These are phyloP conservation scores for Pseudopithomyces chartarum DNA, from an alignment of 2,329 filamentous ascomycete genomes.

Conservation along the genomic window DNA sequence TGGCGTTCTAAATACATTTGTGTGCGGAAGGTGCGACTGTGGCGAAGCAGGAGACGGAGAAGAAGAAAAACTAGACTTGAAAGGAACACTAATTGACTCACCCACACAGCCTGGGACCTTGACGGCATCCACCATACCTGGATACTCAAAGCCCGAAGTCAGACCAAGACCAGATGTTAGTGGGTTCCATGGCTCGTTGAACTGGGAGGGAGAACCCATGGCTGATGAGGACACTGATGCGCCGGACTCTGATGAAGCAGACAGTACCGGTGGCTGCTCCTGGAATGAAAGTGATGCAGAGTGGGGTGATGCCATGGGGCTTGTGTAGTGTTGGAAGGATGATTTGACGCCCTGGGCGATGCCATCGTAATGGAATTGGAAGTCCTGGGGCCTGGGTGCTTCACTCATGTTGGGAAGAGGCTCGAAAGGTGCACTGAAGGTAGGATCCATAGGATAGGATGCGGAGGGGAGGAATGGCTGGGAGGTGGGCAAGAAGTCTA, in stretches of 20 bases:
- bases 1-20: conserved; percentile 39
- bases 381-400: conserved; percentile 38
- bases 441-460: conserved; percentile 36
- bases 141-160: conserved; percentile 62
- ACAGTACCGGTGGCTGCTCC: conserved; percentile 51
- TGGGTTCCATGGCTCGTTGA: conserved; percentile 64
- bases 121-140: conserved; percentile 52
- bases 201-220: conserved; percentile 61
- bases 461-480: conserved; percentile 36
- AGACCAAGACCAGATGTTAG: conserved; percentile 61
- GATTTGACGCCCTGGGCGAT: conserved; percentile 45
- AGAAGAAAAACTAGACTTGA: conserved; percentile 31
- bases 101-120: conserved; percentile 54
- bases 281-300: conserved; percentile 54
- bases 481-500: conserved; percentile 36
- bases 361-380: conserved; percentile 43
- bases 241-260: conserved; percentile 57
- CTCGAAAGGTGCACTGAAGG: conserved; percentile 46
- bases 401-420: conserved; percentile 41
- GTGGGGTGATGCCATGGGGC: conserved; percentile 49
- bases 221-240: conserved; percentile 57
- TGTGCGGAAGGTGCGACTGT: conserved; percentile 12
- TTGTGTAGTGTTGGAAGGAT: conserved; percentile 42
- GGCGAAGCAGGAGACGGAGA: conserved; percentile 23
- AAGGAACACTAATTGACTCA: conserved; percentile 52